phyloP scores from a whole-genome alignment of 805 yeast genomes.

The Teunomyces gatunensis region DNA sequence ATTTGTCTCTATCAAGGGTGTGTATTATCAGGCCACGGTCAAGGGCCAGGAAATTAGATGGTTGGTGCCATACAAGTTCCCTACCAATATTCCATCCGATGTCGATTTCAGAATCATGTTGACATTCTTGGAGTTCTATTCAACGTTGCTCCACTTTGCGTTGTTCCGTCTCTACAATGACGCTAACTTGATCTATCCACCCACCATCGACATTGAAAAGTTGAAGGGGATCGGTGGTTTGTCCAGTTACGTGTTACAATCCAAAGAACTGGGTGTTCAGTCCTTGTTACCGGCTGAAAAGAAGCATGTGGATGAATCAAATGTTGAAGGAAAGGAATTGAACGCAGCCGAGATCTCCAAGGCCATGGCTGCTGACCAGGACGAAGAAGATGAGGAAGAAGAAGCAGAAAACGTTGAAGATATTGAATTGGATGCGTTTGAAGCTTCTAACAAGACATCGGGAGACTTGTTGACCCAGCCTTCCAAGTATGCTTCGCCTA shows the following conservation, averaged over 20 bases:
- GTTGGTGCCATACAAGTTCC: slow-evolving; percentile 96
- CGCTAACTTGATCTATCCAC: slow-evolving; percentile 85
- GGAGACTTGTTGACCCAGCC: slow-evolving; percentile 78
- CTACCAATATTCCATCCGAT: slow-evolving; percentile 91
- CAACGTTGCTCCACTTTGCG: slow-evolving; percentile 86
- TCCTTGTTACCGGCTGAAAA: slow-evolving; percentile 37
- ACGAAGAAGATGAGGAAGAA: slow-evolving; percentile 40
- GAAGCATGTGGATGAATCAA: slow-evolving; percentile 18
- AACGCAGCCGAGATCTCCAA: slow-evolving; percentile 41
- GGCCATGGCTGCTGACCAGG: slow-evolving; percentile 47
- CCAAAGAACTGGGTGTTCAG: slow-evolving; percentile 31
- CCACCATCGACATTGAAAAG: slow-evolving; percentile 68
- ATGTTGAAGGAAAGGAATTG: slow-evolving; percentile 34
- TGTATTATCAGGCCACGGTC: slow-evolving; percentile 86
- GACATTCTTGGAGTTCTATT: slow-evolving; percentile 93
- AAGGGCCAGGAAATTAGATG: slow-evolving; percentile 93
- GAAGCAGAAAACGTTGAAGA: slow-evolving; percentile 30
- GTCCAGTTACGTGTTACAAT: slow-evolving; percentile 74
- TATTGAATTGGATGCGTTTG: slow-evolving; percentile 64
- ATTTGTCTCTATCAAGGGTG: slow-evolving; percentile 95
- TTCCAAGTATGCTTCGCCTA: slow-evolving; percentile 47
- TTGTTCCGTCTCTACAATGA: slow-evolving; percentile 84
- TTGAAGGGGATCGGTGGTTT: slow-evolving; percentile 89
- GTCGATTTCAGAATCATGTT: slow-evolving; percentile 96
- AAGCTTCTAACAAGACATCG: slow-evolving; percentile 54